These are phyloP conservation scores for Butyriboletus appendiculatus DNA, from an alignment of 1,284 basidiomycete genomes.

Conservation along the genomic window DNA sequence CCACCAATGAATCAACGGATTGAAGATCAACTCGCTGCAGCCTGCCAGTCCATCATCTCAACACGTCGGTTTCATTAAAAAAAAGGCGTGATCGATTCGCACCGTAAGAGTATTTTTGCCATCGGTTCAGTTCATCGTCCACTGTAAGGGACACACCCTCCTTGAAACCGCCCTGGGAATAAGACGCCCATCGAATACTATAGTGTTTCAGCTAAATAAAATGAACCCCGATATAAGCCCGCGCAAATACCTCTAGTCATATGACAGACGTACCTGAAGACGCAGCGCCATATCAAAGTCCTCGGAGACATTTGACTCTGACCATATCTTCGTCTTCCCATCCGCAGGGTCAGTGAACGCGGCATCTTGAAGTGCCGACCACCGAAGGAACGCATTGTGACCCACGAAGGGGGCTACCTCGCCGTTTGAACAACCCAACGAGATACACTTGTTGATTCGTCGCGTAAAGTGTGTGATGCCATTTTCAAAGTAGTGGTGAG, in stretches of 20 bases:
- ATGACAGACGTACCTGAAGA: constrained; percentile 9
- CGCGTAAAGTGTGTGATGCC: constrained; percentile 85
- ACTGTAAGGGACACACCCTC: constrained; percentile 84
- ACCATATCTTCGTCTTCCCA: constrained; percentile 76
- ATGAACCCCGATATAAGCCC: not conserved
- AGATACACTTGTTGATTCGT: constrained; percentile 77
- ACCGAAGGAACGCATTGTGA: constrained; percentile 86
- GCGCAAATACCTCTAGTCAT: not conserved
- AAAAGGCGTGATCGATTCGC: constrained; percentile 40
- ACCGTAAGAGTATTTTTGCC: constrained; percentile 90
- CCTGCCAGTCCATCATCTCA: constrained; percentile 26
- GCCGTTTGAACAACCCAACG: constrained; percentile 72
- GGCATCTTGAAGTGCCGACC: constrained; percentile 82
- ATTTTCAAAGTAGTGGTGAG: constrained; percentile 85
- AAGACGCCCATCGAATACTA: constrained; percentile 82
- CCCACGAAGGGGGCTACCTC: constrained; percentile 87
- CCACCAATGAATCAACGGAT: constrained; percentile 74
- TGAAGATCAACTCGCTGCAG: constrained; percentile 73
- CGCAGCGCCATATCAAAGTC: constrained; percentile 83
- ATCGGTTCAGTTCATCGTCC: constrained; percentile 80
- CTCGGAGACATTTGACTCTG: constrained; percentile 81
- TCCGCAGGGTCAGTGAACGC: constrained; percentile 62
- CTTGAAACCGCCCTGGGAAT: constrained; percentile 80
- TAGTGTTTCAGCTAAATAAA: constrained; percentile 57
- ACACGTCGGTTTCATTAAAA: not conserved